phyloP scores from a whole-genome alignment of 768 basidiomycete genomes.

The Pulveroboletus sp. region DNA sequence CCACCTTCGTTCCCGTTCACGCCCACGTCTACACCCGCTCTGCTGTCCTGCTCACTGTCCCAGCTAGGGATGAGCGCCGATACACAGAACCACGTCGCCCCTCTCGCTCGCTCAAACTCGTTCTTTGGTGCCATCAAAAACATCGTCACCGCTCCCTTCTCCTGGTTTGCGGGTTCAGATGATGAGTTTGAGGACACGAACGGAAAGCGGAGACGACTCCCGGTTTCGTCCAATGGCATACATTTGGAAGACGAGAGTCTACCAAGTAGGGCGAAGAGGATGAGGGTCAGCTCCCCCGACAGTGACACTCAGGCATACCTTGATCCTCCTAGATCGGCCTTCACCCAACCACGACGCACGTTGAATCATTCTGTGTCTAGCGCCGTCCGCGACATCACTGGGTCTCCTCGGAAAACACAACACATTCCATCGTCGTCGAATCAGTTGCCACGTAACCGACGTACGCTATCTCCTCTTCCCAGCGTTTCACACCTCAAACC shows the following conservation, averaged over 20 bases:
- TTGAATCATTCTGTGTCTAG: slow-evolving; percentile 19
- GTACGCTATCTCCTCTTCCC: slow-evolving; percentile 41
- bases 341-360: slow-evolving; percentile 26
- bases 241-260: slow-evolving; percentile 31
- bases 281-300: slow-evolving; percentile 49
- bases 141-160: slow-evolving; percentile 59
- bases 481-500: slow-evolving; percentile 32
- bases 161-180: slow-evolving; percentile 47
- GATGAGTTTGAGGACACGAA: slow-evolving; percentile 47
- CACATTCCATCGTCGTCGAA: slow-evolving; percentile 30
- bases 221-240: slow-evolving; percentile 20
- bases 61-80: slow-evolving; percentile 26
- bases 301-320: slow-evolving; percentile 41
- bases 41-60: slow-evolving; percentile 16
- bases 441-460: slow-evolving; percentile 33
- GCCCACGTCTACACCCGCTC: slow-evolving; percentile 14
- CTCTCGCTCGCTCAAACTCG: slow-evolving; percentile 51
- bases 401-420: slow-evolving; percentile 28
- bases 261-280: slow-evolving; percentile 42
- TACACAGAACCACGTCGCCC: slow-evolving; percentile 28
- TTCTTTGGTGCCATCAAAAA: slow-evolving; percentile 60
- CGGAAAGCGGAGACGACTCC: slow-evolving; percentile 53
- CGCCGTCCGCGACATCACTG: slow-evolving; percentile 18
- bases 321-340: slow-evolving; percentile 49
- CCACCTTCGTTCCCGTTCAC: slow-evolving; percentile 11